These are phyloP conservation scores for Mucor mucedo DNA, from an alignment of 371 early-diverging fungal genomes.

Conservation along the genomic window DNA sequence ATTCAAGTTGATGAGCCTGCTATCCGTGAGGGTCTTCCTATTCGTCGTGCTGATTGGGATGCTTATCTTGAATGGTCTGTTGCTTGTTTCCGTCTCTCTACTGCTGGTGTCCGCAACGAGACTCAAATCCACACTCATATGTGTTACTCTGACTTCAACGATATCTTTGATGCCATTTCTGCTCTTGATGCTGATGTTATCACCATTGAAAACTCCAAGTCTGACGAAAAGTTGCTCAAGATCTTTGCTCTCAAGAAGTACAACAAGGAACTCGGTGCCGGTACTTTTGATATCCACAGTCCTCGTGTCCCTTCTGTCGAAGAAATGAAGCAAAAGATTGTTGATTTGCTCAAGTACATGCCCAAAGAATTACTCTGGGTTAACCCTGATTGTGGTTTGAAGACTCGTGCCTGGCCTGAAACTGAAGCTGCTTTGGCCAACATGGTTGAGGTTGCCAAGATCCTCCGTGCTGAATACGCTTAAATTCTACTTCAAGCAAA, in stretches of 20 bases:
- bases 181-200: conserved; percentile 90
- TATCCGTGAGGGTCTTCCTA: conserved; percentile 96
- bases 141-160: conserved; percentile 98
- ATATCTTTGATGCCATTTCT: conserved; percentile 92
- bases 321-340: conserved; percentile 87
- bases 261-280: conserved; percentile 93
- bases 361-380: conserved; percentile 59
- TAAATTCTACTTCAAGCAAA: conserved; percentile 8
- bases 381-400: conserved; percentile 98
- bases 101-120: conserved; percentile 83
- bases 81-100: conserved; percentile 90
- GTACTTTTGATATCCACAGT: conserved; percentile 89
- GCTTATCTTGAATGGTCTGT: conserved; percentile 96
- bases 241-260: conserved; percentile 87
- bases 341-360: conserved; percentile 79
- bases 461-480: conserved; percentile 58
- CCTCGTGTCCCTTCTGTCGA: conserved; percentile 91
- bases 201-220: conserved; percentile 96
- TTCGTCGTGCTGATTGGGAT: conserved; percentile 87
- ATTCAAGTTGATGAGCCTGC: conserved; percentile 99
- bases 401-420: conserved; percentile 95
- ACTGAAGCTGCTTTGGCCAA: conserved; percentile 86
- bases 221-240: conserved; percentile 90
- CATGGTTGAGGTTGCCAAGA: conserved; percentile 83
- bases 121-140: conserved; percentile 97